These are phyloP conservation scores for Penicillium sp. DNA, from an alignment of 2,329 filamentous ascomycete species.

Conservation along the genomic window DNA sequence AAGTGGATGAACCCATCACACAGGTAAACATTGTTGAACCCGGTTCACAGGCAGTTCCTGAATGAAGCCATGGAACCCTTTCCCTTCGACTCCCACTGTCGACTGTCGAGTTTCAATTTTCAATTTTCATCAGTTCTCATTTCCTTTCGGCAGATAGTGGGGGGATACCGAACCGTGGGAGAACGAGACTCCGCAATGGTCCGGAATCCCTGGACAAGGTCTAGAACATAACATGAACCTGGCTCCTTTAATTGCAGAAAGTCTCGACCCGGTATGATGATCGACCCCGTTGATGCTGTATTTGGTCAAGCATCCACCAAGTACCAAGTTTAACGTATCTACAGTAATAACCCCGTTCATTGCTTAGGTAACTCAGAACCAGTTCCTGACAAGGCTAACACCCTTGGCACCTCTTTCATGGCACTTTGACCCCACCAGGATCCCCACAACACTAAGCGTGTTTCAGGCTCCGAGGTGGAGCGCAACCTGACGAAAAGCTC, in stretches of 20 bases:
- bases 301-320: too few relatives aligned
- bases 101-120: too few relatives aligned
- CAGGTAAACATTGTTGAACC: too few relatives aligned
- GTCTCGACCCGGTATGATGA: conserved; percentile 1
- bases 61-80: too few relatives aligned
- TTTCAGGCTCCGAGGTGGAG: conserved; percentile 21
- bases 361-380: background rate
- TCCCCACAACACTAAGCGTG: conserved; percentile 17
- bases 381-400: background rate
- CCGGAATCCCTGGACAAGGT: conserved; percentile 11
- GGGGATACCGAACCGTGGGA: conserved; percentile 16
- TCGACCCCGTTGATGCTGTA: background rate
- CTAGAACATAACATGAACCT: conserved; percentile 6
- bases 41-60: background rate
- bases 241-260: conserved; percentile 3
- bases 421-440: background rate
- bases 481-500: conserved; percentile 10
- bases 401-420: background rate
- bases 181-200: conserved; percentile 20
- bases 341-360: too few relatives aligned
- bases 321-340: too few relatives aligned
- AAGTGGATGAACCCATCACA: too few relatives aligned
- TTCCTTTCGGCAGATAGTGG: background rate
- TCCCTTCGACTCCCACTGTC: too few relatives aligned
- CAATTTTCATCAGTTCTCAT: background rate